Percentiles rank a stretch among this genome's conserved stretches.
These are phyloP conservation scores for Colletotrichum cordylinicola DNA, from an alignment of 2,329 filamentous ascomycete species.

Conservation along the genomic window DNA sequence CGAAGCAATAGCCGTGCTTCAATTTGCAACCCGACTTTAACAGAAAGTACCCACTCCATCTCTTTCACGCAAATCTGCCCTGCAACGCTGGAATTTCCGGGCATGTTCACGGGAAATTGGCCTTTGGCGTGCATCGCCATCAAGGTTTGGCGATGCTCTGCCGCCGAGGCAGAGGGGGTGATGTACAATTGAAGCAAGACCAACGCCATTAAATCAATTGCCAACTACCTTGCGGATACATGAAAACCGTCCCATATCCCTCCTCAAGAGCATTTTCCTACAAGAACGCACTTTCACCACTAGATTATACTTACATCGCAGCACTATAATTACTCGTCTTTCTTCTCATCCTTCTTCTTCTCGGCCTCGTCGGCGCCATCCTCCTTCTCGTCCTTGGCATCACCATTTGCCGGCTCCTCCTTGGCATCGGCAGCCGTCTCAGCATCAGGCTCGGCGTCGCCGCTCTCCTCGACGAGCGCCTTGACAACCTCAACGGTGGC, in stretches of 20 bases:
- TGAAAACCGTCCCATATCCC: neutral
- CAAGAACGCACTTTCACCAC: neutral
- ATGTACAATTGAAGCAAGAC: neutral
- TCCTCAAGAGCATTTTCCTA: neutral
- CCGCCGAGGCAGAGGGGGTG: neutral
- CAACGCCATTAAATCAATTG: constrained; percentile 18
- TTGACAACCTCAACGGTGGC: constrained; percentile 80
- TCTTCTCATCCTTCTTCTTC: constrained; percentile 20
- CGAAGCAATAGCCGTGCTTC: constrained; percentile 22
- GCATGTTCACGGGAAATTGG: neutral
- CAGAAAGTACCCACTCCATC: constrained; percentile 8
- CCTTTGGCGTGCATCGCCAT: neutral
- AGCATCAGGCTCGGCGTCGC: constrained; percentile 43
- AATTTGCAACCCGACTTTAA: constrained; percentile 14
- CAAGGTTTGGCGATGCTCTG: neutral
- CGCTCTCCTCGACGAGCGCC: constrained; percentile 62
- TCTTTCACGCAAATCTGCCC: neutral
- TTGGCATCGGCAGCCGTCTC: constrained; percentile 33
- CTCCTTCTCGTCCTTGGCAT: constrained; percentile 28
- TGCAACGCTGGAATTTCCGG: neutral
- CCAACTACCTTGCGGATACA: constrained; percentile 7
- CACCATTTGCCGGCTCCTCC: constrained; percentile 33
- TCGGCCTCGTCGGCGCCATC: constrained; percentile 22
- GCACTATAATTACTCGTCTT: constrained; percentile 10
- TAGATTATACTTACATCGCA: constrained; percentile 5